Conservation (phyloP, 2,329 filamentous ascomycete genomes). For the Paecilomyces sp. region DNA sequence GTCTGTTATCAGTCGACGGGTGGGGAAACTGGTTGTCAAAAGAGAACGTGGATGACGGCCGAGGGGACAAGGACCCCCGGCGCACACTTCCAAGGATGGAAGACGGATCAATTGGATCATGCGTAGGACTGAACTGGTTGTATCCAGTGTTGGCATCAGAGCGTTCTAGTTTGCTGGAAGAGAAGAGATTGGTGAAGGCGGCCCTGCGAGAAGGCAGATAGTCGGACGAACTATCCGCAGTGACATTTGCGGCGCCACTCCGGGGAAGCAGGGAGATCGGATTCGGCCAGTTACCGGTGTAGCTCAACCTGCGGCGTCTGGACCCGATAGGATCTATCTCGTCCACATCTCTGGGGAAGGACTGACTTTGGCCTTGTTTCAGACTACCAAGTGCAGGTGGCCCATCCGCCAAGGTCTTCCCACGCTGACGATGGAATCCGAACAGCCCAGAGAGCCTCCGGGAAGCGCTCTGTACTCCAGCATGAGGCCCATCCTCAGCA, state of each 20-base stretch:
- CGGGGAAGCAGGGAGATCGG: slow-evolving; percentile 42
- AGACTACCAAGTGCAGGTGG: slow-evolving; percentile 52
- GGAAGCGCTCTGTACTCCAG: slow-evolving; percentile 40
- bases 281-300: slow-evolving; percentile 50
- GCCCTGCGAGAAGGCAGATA: slow-evolving; percentile 31
- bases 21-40: slow-evolving; percentile 56
- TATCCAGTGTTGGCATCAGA: slow-evolving; percentile 32
- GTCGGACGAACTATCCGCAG: slow-evolving; percentile 35
- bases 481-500: slow-evolving; percentile 21
- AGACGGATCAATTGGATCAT: slow-evolving; percentile 40
- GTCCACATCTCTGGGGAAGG: slow-evolving; percentile 50
- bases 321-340: slow-evolving; percentile 45
- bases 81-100: slow-evolving; percentile 36
- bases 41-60: slow-evolving; percentile 48
- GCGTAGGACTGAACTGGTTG: slow-evolving; percentile 40
- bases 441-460: slow-evolving; percentile 53
- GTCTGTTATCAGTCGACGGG: slow-evolving; percentile 70
- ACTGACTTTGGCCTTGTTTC: slow-evolving; percentile 55
- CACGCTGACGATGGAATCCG: slow-evolving; percentile 51
- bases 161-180: slow-evolving; percentile 30
- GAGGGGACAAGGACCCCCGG: slow-evolving; percentile 37
- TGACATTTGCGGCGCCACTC: slow-evolving; percentile 35
- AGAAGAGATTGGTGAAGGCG: slow-evolving; percentile 38
- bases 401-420: slow-evolving; percentile 54
- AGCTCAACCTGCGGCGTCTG: slow-evolving; percentile 48